phyloP scores from a whole-genome alignment of 192 early-diverging fungal species.

The Coemansia sp. region DNA sequence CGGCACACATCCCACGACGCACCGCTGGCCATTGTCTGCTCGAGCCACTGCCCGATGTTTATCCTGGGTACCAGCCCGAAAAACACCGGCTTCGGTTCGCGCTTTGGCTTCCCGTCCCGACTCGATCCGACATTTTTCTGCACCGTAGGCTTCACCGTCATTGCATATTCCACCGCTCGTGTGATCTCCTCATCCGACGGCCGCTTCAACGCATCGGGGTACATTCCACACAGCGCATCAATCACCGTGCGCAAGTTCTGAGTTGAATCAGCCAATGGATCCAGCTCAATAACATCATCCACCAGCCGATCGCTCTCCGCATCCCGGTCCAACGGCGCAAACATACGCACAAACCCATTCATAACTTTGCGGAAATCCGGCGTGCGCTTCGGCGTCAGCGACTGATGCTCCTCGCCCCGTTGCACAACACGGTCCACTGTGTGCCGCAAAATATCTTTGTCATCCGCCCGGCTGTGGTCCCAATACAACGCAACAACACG shows the following conservation, averaged over 20 bases:
- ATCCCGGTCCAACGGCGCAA: slow-evolving; percentile 58
- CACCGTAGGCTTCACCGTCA: slow-evolving; percentile 46
- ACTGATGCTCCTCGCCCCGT: slow-evolving; percentile 81
- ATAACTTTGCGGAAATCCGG: slow-evolving; percentile 61
- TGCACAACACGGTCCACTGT: slow-evolving; percentile 56
- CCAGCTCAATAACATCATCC: slow-evolving; percentile 60
- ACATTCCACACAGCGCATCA: slow-evolving; percentile 48
- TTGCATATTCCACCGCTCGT: slow-evolving; percentile 54
- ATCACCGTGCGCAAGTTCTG: slow-evolving; percentile 51
- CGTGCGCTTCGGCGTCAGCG: slow-evolving; percentile 66
- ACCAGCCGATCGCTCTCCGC: slow-evolving; percentile 55
- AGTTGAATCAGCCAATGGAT: slow-evolving; percentile 53
- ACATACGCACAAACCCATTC: slow-evolving; percentile 51
- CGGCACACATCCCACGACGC: slow-evolving; percentile 16
- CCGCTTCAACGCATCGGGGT: slow-evolving; percentile 26
- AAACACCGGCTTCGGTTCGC: slow-evolving; percentile 18
- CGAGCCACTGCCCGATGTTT: slow-evolving; percentile 23
- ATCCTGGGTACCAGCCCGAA: slow-evolving; percentile 28
- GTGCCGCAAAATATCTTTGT: slow-evolving; percentile 56
- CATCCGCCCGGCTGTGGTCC: slow-evolving; percentile 56
- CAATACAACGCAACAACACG: slow-evolving; percentile 74
- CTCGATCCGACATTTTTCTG: slow-evolving; percentile 24
- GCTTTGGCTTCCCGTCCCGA: background rate
- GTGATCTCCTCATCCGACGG: slow-evolving; percentile 55
- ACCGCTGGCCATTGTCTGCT: slow-evolving; percentile 9